Evolutionary conservation across 371 early-diverging fungal genomes (phyloP), one percentile per base, ranked within the genome.

Genomic region (Rhizomucor pusillus): DNA sequence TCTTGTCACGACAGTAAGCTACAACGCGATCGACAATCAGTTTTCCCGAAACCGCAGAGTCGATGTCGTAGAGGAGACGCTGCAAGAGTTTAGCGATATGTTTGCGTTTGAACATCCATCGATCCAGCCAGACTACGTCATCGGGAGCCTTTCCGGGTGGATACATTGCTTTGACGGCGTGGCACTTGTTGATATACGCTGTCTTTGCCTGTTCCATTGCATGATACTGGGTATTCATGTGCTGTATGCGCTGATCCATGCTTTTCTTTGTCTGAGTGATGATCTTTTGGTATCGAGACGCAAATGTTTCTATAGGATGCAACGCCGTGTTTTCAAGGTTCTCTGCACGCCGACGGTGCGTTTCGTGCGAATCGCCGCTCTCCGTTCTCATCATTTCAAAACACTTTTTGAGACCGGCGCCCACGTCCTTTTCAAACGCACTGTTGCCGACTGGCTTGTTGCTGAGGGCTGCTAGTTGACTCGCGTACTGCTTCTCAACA

Each of bases 351-450:
- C 68, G 63, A 1, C 65, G 45, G 58, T 90, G 89, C 0, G 79
- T 79, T 14, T 77, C 65, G 7, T 78, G 72, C 20, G 85, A 73
- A 12, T 77, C 77, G 20, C 65, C 50, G 56, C 87, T 82, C 53
- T 90, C 90, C 5, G 71, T 50, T 18, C 81, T 75, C 16, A 90
- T 73, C 1, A 83, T 80, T 54, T 84, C 81, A 54, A 81, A 90
- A n/a, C 86, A 86, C 45, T 76, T 79, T 56, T 81, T 79, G 39
- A 90, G 69, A 6, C 84, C 79, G 1, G 85, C 85, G 3, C 89
- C 88, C 22, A 86, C 80, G 68, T 87, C 87, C 35, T 70, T 71
- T 5, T 77, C 77, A 63, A 87, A 88, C 1, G 25, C 57, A 16
- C 40, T 48, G 43, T 34, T 35, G 35, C 24, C 23, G 23, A 25